A percentile compares a stretch with the other conserved stretches of the same genome.
phyloP scores from a whole-genome alignment of 257 asterid species.

The Fraxinus cuspidata region DNA sequence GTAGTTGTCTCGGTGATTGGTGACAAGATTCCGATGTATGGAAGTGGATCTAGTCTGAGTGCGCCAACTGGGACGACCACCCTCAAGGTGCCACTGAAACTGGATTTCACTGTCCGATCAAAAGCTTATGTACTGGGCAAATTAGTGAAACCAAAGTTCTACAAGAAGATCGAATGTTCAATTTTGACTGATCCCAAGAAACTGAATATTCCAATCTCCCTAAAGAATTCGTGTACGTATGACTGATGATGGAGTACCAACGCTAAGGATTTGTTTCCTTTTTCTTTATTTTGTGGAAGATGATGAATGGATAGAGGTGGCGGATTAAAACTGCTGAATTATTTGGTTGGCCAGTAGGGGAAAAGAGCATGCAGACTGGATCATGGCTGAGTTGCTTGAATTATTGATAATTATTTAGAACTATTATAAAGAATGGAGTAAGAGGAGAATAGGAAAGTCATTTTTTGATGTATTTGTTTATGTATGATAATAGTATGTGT shows the following conservation, averaged over 20 bases:
- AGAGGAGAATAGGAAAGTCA: neutral
- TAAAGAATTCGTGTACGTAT: constrained; percentile 68
- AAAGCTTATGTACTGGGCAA: constrained; percentile 79
- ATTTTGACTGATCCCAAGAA: constrained; percentile 51
- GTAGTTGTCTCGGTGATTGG: constrained; percentile 57
- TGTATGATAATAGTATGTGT: neutral
- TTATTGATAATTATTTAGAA: too few species aligned
- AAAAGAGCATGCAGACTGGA: neutral
- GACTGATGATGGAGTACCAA: constrained; percentile 23
- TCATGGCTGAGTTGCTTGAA: too few species aligned
- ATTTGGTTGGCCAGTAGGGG: neutral
- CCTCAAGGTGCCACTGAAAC: constrained; percentile 53
- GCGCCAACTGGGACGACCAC: constrained; percentile 58
- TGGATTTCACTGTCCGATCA: constrained; percentile 63
- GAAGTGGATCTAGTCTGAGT: constrained; percentile 75
- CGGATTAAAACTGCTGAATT: too few species aligned
- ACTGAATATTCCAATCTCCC: constrained; percentile 47
- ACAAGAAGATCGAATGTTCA: constrained; percentile 57
- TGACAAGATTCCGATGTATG: constrained; percentile 72
- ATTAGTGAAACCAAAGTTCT: constrained; percentile 78
- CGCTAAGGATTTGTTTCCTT: neutral
- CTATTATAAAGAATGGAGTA: too few species aligned
- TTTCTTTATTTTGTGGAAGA: neutral
- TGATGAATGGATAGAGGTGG: neutral
- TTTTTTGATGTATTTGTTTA: constrained; percentile 15